Conservation (phyloP, 139 green algal species). For the Tetradesmus obliquus region DNA sequence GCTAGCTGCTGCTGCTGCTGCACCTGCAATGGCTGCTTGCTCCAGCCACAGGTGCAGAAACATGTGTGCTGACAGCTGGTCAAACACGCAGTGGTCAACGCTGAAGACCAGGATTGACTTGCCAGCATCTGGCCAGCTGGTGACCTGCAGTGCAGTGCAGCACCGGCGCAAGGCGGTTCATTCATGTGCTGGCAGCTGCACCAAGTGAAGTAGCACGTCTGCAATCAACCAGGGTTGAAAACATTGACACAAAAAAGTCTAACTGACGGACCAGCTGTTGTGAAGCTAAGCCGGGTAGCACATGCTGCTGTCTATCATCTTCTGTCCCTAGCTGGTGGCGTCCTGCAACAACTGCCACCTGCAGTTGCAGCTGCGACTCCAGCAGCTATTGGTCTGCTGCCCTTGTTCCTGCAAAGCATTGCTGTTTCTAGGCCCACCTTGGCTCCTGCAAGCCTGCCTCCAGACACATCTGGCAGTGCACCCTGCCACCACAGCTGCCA, state of each 20-base stretch:
- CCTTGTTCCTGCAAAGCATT: not conserved
- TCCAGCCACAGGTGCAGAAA: conserved; percentile 24
- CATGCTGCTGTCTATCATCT: not conserved
- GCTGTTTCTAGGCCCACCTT: not conserved
- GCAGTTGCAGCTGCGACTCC: not conserved
- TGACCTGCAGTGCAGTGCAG: not conserved
- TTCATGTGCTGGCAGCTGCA: not conserved
- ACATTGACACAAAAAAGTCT: not conserved
- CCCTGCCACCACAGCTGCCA: conserved; percentile 19
- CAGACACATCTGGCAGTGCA: not conserved
- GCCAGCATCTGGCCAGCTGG: not conserved
- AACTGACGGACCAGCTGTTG: not conserved
- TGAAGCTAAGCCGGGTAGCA: not conserved
- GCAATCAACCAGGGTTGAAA: not conserved
- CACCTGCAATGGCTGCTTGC: not conserved
- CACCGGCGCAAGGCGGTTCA: not conserved
- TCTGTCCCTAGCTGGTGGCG: too few relatives aligned
- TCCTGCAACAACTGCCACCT: not conserved
- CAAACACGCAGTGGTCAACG: conserved; percentile 34
- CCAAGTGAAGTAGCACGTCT: not conserved
- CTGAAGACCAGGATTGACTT: conserved; percentile 1
- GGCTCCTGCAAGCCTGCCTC: conserved; percentile 16
- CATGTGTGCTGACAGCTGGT: not conserved
- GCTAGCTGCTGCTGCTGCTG: not conserved
- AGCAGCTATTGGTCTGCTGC: not conserved